These are phyloP conservation scores for Sarcodon aspratus DNA, from an alignment of 768 basidiomycete species.

Conservation along the genomic window DNA sequence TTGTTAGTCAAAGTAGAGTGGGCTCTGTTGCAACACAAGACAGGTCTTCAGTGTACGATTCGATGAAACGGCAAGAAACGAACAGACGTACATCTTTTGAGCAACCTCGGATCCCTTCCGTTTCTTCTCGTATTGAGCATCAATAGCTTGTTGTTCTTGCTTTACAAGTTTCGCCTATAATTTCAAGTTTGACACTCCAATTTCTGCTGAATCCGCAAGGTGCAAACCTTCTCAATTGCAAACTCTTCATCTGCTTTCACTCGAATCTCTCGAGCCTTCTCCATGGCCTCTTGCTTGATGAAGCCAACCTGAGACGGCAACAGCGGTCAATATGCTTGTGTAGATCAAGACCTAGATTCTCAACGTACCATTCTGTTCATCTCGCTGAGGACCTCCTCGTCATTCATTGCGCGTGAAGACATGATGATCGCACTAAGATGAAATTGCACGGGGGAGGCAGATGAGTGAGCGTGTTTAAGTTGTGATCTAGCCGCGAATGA, in stretches of 20 bases:
- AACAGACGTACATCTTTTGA: conserved; percentile 78
- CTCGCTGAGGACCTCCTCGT: conserved; percentile 91
- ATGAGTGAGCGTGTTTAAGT: too few species aligned
- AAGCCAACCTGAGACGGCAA: conserved; percentile 64
- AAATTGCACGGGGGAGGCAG: too few species aligned
- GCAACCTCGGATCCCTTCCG: conserved; percentile 86
- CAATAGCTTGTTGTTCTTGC: conserved; percentile 91
- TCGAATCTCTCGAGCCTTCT: conserved; percentile 94
- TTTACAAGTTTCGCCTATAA: conserved; percentile 90
- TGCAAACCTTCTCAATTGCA: conserved; percentile 85
- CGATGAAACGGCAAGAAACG: neutral
- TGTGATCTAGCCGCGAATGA: too few species aligned
- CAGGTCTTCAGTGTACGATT: neutral
- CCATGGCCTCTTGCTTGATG: conserved; percentile 96
- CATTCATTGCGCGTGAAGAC: conserved; percentile 75
- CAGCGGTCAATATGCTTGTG: neutral
- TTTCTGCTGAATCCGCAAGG: neutral
- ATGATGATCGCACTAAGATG: conserved; percentile 22
- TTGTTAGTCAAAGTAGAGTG: conserved; percentile 96
- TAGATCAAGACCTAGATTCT: neutral
- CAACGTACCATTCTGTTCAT: conserved; percentile 94
- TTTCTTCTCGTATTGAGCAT: conserved; percentile 92
- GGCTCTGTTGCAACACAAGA: conserved; percentile 36
- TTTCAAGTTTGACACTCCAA: neutral
- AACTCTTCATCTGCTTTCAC: conserved; percentile 99